Conservation (phyloP, 768 basidiomycete genomes). For the Postia placenta region DNA sequence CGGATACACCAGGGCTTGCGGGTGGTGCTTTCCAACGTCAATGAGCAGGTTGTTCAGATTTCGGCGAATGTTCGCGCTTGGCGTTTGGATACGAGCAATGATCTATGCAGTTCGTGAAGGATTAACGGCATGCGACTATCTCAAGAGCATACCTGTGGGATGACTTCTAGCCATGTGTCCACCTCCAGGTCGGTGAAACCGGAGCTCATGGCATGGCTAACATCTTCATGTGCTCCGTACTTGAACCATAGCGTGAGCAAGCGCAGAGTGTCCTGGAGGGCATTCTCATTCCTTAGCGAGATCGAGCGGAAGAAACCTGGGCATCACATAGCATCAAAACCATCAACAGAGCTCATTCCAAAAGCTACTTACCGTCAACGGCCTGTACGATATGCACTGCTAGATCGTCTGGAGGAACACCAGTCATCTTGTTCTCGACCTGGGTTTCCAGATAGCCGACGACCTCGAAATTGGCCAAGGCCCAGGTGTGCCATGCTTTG, state of each 20-base stretch:
- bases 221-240: slow-evolving; percentile 84
- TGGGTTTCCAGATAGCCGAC: slow-evolving; percentile 74
- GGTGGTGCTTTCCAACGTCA: slow-evolving; percentile 94
- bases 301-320: slow-evolving; percentile 95
- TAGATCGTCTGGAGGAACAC: slow-evolving; percentile 57
- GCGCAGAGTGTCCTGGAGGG: slow-evolving; percentile 90
- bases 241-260: slow-evolving; percentile 98
- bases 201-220: slow-evolving; percentile 80
- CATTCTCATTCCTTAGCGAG: slow-evolving; percentile 80
- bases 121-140: neutral
- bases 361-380: slow-evolving; percentile 61
- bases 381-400: slow-evolving; percentile 87
- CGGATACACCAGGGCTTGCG: slow-evolving; percentile 94
- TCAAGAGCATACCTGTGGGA: slow-evolving; percentile 71
- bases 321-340: neutral
- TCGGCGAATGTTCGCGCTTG: slow-evolving; percentile 76
- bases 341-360: neutral
- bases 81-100: slow-evolving; percentile 97
- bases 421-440: slow-evolving; percentile 45
- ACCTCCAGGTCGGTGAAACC: slow-evolving; percentile 89
- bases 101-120: slow-evolving; percentile 46
- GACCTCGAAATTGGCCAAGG: slow-evolving; percentile 93
- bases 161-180: slow-evolving; percentile 98
- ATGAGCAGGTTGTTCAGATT: slow-evolving; percentile 85
- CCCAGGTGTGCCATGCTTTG: slow-evolving; percentile 99